Conservation (phyloP, 495 filamentous ascomycete genomes). For the Penicillium coffeae region DNA sequence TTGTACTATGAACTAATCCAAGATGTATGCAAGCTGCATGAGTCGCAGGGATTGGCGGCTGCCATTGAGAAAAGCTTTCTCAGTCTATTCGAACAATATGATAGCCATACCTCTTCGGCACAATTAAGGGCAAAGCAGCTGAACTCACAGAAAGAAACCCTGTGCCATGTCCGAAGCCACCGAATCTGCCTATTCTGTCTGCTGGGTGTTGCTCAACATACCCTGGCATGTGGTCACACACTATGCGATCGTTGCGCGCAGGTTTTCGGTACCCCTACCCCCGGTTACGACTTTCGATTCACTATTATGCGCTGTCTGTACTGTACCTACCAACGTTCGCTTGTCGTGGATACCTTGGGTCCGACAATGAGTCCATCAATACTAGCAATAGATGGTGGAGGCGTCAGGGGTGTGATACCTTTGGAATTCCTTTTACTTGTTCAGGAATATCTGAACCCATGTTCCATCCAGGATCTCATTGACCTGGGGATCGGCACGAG, state of each 20-base stretch:
- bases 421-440: constrained; percentile 31
- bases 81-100: background rate
- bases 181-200: constrained; percentile 27
- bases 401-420: constrained; percentile 29
- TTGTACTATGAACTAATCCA: background rate
- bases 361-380: constrained; percentile 29
- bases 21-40: background rate
- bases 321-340: constrained; percentile 7
- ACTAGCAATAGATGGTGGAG: constrained; percentile 33
- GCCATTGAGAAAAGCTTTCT: background rate
- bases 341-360: constrained; percentile 26
- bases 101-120: constrained; percentile 3
- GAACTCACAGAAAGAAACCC: constrained; percentile 4
- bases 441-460: constrained; percentile 23
- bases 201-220: constrained; percentile 19
- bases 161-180: constrained; percentile 9
- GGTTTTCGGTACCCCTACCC: constrained; percentile 16
- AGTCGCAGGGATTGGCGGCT: background rate
- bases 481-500: constrained; percentile 33
- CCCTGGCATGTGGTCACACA: constrained; percentile 24
- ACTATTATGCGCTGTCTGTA: constrained; percentile 16
- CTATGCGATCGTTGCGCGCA: constrained; percentile 28
- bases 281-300: constrained; percentile 18
- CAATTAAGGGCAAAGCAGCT: constrained; percentile 12
- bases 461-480: constrained; percentile 24